A percentile compares a stretch with the other conserved stretches of the same genome.
Evolutionary conservation across 2,329 filamentous ascomycete genomes (phyloP).

Genomic region (Diplodia seriata): DNA sequence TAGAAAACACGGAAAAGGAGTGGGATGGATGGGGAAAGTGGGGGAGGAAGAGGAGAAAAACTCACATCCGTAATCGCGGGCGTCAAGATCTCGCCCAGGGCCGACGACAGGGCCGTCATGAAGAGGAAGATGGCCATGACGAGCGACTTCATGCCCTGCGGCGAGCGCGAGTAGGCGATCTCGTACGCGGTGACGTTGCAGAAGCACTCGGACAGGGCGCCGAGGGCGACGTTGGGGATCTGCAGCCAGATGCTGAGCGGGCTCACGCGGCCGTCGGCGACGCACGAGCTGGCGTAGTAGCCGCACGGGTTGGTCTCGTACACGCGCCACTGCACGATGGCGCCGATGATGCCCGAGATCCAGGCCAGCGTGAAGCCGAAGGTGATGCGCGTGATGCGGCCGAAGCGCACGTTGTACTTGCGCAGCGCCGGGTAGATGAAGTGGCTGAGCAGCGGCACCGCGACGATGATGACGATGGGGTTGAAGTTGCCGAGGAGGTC

Average conservation of each 20-base stretch:
- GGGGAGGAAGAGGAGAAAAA: not conserved
- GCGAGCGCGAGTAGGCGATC: slow-evolving; percentile 53
- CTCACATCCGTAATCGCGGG: slow-evolving; percentile 29
- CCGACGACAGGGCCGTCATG: slow-evolving; percentile 36
- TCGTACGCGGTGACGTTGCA: slow-evolving; percentile 55
- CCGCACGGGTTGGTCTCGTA: slow-evolving; percentile 57
- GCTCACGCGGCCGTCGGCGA: slow-evolving; percentile 44
- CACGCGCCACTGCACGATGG: slow-evolving; percentile 54
- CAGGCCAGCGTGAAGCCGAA: slow-evolving; percentile 60
- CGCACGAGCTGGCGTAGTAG: slow-evolving; percentile 49
- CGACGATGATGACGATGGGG: slow-evolving; percentile 56
- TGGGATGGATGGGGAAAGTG: too few species aligned
- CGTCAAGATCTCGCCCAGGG: slow-evolving; percentile 24
- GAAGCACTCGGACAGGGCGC: slow-evolving; percentile 51
- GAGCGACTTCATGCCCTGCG: slow-evolving; percentile 52
- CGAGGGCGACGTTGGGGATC: slow-evolving; percentile 48
- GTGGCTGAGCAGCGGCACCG: slow-evolving; percentile 57
- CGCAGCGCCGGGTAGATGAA: slow-evolving; percentile 57
- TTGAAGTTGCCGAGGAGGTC: slow-evolving; percentile 61
- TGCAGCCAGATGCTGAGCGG: slow-evolving; percentile 55
- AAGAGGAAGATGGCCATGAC: slow-evolving; percentile 54
- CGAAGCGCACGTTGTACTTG: slow-evolving; percentile 53
- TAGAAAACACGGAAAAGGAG: not conserved
- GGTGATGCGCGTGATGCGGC: slow-evolving; percentile 58
- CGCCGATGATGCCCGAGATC: slow-evolving; percentile 50